Evolutionary conservation across 2,329 filamentous ascomycete genomes (phyloP), one percentile per base, ranked within the genome.

Genomic region (Dactylellina drechsleri): DNA sequence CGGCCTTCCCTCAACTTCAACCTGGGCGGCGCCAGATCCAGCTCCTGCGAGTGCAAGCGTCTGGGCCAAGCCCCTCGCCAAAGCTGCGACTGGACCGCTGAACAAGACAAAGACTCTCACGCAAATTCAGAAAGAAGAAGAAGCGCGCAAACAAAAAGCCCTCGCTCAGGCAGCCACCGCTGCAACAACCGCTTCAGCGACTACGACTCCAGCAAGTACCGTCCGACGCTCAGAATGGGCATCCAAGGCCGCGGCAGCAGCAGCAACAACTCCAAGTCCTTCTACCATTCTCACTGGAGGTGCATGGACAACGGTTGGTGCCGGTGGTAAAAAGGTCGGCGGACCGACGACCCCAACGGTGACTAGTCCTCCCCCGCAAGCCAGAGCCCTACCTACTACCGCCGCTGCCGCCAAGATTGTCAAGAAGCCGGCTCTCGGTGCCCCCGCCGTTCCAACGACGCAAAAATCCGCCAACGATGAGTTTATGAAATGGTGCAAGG

Each of bases 51-150:
- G 84, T 10, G 81, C 84, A 53, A 87, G 85, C 79, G 88, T 90
- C 0, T 92, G 91, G 91, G 83, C 86, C 16, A 92, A 92, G 82
- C 88, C 89, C 1, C 82, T 84, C 0, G 82, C 84, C 71, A 84
- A 81, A 54, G 80, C 81, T 4, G 79, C 81, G 26, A 79, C 81
- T 15, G 77, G 81, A 82, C 31, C 81, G 80, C 77, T 83, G 79
- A 81, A 84, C 83, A 95, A 96, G 85, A 36, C 31, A 10, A 97
- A 97, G 87, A 97, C 93, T 0, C 85, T 98, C 52, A 92, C 93
- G 23, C 94, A 98, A 78, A 98, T 99, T 72, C 95, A 98, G 82
- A 93, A 93, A 77, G 95, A 99, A 83, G 95, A 99, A 80, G 95
- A 98, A 81, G 86, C 87, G 16, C 90, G 92, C 77, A 99, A 99